Conservation (phyloP, 2,329 filamentous ascomycete genomes). For the Colletotrichum neosansevieriae region DNA sequence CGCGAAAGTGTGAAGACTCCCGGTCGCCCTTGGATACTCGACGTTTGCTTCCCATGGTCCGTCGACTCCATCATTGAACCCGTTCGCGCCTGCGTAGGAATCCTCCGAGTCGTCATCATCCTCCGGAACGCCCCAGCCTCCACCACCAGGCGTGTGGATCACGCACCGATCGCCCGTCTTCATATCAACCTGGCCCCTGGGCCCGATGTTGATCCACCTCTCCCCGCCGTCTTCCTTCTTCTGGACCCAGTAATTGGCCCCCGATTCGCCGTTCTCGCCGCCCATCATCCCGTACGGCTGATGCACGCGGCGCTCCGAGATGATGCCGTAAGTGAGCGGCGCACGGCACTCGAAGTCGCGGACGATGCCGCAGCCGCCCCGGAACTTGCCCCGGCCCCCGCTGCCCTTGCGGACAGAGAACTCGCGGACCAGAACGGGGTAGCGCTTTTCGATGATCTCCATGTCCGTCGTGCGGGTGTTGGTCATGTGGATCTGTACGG, state of each 20-base stretch:
- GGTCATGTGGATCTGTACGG: constrained; percentile 86
- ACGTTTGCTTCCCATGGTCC: constrained; percentile 1
- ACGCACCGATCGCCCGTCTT: constrained; percentile 70
- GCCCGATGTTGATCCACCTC: constrained; percentile 66
- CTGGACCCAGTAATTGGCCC: constrained; percentile 76
- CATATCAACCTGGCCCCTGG: constrained; percentile 71
- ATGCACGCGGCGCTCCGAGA: constrained; percentile 77
- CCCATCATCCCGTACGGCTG: constrained; percentile 79
- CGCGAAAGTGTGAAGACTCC: not conserved
- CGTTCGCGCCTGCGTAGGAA: not conserved
- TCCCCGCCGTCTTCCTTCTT: constrained; percentile 36
- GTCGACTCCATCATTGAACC: not conserved
- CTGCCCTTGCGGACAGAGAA: constrained; percentile 74
- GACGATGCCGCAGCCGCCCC: constrained; percentile 75
- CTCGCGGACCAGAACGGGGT: constrained; percentile 78
- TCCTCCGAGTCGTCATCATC: not conserved
- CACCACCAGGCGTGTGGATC: constrained; percentile 71
- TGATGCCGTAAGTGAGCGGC: constrained; percentile 76
- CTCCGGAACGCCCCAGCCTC: constrained; percentile 63
- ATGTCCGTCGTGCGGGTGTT: constrained; percentile 87
- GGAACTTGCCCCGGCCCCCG: constrained; percentile 71
- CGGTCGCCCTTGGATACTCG: not conserved
- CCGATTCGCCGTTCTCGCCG: constrained; percentile 74
- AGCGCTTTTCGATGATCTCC: constrained; percentile 82
- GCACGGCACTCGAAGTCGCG: constrained; percentile 80